Conservation (phyloP, 768 basidiomycete species). For the Leccinum barrowsii region DNA sequence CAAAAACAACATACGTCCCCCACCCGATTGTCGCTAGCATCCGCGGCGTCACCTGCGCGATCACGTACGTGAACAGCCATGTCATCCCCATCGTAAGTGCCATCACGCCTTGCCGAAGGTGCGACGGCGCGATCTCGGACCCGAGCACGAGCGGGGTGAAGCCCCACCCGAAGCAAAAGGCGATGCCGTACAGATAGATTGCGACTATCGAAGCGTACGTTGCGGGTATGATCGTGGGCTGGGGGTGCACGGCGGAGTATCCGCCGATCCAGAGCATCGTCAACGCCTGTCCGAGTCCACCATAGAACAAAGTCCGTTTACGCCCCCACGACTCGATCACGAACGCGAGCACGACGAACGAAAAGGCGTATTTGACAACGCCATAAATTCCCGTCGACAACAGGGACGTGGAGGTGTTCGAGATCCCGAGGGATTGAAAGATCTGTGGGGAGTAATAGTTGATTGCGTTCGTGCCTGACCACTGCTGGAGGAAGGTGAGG, state of each 20-base stretch:
- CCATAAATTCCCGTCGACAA: slow-evolving; percentile 42
- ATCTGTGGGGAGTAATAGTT: slow-evolving; percentile 40
- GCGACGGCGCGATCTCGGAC: slow-evolving; percentile 36
- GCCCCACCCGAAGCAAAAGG: slow-evolving; percentile 35
- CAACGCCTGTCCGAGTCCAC: slow-evolving; percentile 33
- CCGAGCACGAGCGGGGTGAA: slow-evolving; percentile 34
- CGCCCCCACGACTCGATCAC: slow-evolving; percentile 39
- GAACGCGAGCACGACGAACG: slow-evolving; percentile 32
- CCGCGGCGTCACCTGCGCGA: slow-evolving; percentile 36
- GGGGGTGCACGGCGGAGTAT: slow-evolving; percentile 31
- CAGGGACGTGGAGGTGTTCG: slow-evolving; percentile 29
- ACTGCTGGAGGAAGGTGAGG: slow-evolving; percentile 37
- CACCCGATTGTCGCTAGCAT: slow-evolving; percentile 29
- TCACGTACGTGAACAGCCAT: slow-evolving; percentile 38
- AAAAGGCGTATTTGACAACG: slow-evolving; percentile 35
- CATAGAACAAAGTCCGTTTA: slow-evolving; percentile 35
- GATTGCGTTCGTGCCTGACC: slow-evolving; percentile 41
- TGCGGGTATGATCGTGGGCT: slow-evolving; percentile 20
- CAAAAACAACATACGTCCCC: slow-evolving; percentile 34
- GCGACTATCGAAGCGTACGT: slow-evolving; percentile 35
- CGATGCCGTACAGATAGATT: slow-evolving; percentile 36
- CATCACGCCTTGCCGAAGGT: slow-evolving; percentile 32
- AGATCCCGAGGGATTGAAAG: slow-evolving; percentile 35
- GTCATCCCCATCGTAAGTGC: slow-evolving; percentile 30
- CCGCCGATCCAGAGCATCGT: slow-evolving; percentile 38